Base-by-base conservation (phyloP, 2,329 filamentous ascomycete genomes). In the Xylaria sp. region DNA sequence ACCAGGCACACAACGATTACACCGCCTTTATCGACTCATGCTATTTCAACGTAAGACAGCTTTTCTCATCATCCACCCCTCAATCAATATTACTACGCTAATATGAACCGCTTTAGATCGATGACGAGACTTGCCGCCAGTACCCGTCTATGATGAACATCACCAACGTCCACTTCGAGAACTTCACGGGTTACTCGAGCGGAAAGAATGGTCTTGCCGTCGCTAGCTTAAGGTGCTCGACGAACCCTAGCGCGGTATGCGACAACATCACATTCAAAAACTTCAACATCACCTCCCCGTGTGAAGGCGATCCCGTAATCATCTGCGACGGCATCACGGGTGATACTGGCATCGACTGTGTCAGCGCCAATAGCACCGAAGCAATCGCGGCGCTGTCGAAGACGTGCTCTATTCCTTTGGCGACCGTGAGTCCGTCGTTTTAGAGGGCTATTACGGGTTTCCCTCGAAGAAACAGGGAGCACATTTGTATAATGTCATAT, bases 21-120 rank as follows among this genome's bases (percentile, higher is more conserved):
- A 83, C 86, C 0, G 81, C 88, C 25, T 86, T 88, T 41, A 78
- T 90, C 8, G 87, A 90, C 72, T 87, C 87, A 32, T 90, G 88
- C 78, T 90, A 90, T 77, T 89, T 89, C 76, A 85, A 89, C 68
- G 80, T 87, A 69, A 83, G 80, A 69, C 13, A 39, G 3, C 25
- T 36, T 13, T 15, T 23, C 18, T 18, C 39, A 2, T 41, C 46
- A 8, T 5, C 23, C 41, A 30, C 10, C 15, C 12, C 25, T 13
- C 12, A 8, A 12, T 5, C 18, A 53, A 36, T 15, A 50, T 28
- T 7, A 23, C 0, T 36, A 48, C 25, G 13, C 61, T 70, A 55
- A 70, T 61, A 30, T 4, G 15, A 9, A 7, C 12, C 25, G 23
- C 30, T 61, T 32, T 60, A 80, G 78, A 80, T 80, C 65, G 76